Evolutionary conservation across 2,329 filamentous ascomycete genomes (phyloP), one percentile per base, ranked within the genome.

Genomic region (Dactylonectria estremocensis): DNA sequence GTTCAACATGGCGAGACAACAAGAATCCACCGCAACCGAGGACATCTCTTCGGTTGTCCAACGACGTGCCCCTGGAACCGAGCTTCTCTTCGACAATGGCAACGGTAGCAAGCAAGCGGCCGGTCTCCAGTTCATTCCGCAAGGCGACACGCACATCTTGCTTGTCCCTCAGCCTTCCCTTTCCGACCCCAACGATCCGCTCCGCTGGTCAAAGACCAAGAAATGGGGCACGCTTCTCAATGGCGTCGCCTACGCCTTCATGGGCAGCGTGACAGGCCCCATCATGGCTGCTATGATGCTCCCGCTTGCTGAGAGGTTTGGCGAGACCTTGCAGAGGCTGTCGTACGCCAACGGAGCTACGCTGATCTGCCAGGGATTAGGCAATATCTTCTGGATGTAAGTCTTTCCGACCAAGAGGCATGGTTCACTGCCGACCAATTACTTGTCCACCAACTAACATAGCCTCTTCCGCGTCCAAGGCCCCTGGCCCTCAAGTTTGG

Each of bases 231-330:
- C 55, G 2, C 54, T 60, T 31, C 48, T 66, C 31, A 66, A 66
- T 14, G 63, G 56, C 11, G 22, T 61, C 20, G 43, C 48, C 3
- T 66, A 66, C 20, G 56, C 56, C 14, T 66, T 66, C 24, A 43
- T 66, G 56, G 63, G 63, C 3, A 66, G 63, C n/a, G 56, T 66
- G n/a, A 66, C 56, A 18, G 63, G 63, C 3, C 56, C 63, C 10
- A 61, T 66, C 50, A 66, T 66, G 63, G 55, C 63, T 14, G 63
- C 63, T 14, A 56, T 56, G 14, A 66, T 66, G 63, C 37, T 66
- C 10, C 56, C 55, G 3, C 63, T 55, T 3, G 20, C 63, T 10
- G 49, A 59, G n/a, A 61, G 50, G 16, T 66, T 66, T 56, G 63
- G 63, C 31, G 56, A 54, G 28, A 48, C 40, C 13, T 40, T 66